phyloP scores from a whole-genome alignment of 2,329 filamentous ascomycete genomes.

The Pestalotiopsis sp. region DNA sequence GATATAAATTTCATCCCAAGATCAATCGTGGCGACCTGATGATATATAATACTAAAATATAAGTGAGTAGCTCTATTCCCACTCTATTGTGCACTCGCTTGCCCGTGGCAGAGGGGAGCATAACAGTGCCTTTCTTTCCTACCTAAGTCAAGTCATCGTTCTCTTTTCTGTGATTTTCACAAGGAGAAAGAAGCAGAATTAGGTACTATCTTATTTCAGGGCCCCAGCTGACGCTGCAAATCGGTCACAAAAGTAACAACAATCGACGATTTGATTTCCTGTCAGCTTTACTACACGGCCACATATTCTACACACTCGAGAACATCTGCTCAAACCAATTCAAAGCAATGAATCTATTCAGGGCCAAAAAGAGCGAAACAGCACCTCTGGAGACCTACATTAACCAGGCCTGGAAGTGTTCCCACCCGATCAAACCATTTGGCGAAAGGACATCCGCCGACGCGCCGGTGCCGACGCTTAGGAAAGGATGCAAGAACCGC shows the following conservation, averaged over 20 bases:
- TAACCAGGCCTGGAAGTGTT: not conserved
- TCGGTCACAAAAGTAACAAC: too few relatives aligned
- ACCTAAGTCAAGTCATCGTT: too few relatives aligned
- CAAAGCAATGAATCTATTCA: not conserved
- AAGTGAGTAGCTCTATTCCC: too few relatives aligned
- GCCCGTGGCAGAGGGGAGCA: too few relatives aligned
- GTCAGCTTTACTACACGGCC: not conserved
- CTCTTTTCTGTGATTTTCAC: not conserved
- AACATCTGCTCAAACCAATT: not conserved
- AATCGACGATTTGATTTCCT: not conserved
- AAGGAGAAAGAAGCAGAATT: not conserved
- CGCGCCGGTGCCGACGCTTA: conserved; percentile 5
- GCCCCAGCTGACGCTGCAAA: too few relatives aligned
- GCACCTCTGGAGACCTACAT: not conserved
- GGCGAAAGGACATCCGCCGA: not conserved
- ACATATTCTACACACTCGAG: not conserved
- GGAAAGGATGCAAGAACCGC: conserved; percentile 13
- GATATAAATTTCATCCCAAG: too few relatives aligned
- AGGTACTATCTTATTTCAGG: too few relatives aligned
- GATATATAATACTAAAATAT: too few relatives aligned
- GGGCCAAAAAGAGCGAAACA: not conserved
- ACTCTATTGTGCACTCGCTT: too few relatives aligned
- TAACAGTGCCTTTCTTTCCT: too few relatives aligned
- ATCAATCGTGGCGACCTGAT: too few relatives aligned
- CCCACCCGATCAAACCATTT: not conserved